These are phyloP conservation scores for Mrakiaceae sp. DNA, from an alignment of 1,284 basidiomycete genomes.

Conservation along the genomic window DNA sequence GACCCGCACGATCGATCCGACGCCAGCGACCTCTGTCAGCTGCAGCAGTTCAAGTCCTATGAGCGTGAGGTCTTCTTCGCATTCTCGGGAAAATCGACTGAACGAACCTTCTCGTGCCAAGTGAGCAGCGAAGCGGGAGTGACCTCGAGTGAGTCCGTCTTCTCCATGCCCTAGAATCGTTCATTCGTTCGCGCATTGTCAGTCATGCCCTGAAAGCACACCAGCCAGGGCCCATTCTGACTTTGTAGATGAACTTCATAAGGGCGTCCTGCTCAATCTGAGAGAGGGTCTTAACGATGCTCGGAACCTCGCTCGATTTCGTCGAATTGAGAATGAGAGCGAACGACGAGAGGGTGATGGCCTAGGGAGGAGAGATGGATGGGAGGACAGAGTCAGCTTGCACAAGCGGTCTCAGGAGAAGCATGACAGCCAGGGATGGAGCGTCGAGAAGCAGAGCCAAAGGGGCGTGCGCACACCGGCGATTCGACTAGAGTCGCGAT, in stretches of 20 bases:
- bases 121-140: slow-evolving; percentile 79
- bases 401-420: not conserved
- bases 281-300: slow-evolving; percentile 60
- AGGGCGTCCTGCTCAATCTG: slow-evolving; percentile 78
- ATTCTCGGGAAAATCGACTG: not conserved
- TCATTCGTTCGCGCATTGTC: not conserved
- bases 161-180: slow-evolving; percentile 52
- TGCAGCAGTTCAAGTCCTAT: slow-evolving; percentile 31
- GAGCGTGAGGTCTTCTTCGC: slow-evolving; percentile 19
- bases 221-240: slow-evolving; percentile 16
- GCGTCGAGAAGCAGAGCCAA: not conserved
- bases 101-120: slow-evolving; percentile 85
- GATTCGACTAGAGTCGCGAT: too few relatives aligned
- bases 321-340: slow-evolving; percentile 91
- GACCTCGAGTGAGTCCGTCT: slow-evolving; percentile 63
- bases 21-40: slow-evolving; percentile 90
- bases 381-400: not conserved
- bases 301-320: slow-evolving; percentile 75
- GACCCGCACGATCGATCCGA: slow-evolving; percentile 90
- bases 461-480: not conserved
- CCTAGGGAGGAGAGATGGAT: slow-evolving; percentile 37
- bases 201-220: not conserved
- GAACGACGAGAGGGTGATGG: slow-evolving; percentile 67
- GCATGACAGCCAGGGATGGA: too few relatives aligned
- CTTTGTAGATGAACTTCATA: slow-evolving; percentile 98